Base-by-base conservation (phyloP, 805 yeast genomes). In the Barnettozyma botsteinii region DNA sequence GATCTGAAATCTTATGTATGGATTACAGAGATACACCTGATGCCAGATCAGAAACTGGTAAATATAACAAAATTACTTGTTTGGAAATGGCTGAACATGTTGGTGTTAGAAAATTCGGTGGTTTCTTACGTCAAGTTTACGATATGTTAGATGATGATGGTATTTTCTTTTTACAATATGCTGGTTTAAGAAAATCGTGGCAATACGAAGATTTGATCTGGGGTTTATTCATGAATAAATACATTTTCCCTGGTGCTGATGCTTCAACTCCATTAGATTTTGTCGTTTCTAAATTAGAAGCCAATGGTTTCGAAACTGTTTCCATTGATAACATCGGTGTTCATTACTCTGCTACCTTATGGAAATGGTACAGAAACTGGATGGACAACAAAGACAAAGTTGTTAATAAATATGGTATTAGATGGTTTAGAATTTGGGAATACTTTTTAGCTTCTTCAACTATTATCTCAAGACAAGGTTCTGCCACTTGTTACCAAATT, bases 341-440 rank as follows among this genome's bases (percentile, higher is more conserved):
- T 40, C 89, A 85, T 61, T 87, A 87, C 70, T 85, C 95, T 38
- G 86, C 89, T 32, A 87, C 96, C 42, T 67, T 87, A 57, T 85
- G 89, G 86, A 79, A 81, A 67, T 87, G 96, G 96, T 88, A 88
- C 77, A 70, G 91, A 64, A 87, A 87, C 77, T 87, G 96, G 96
- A 59, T 84, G 57, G 80, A 81, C 45, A 86, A 87, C 77, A 76
- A 75, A 66, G 89, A 85, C 37, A 70, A 76, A 59, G 86, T 77
- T 47, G 69, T 79, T 45, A 73, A 75, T 69, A 85, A 84, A 69
- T 87, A 87, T 57, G 96, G 96, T 55, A 64, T 74, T 52, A 82
- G 81, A 68, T 87, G 96, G 96, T 88, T 70, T 69, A 79, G 93
- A 65, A 86, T 86, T 64, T 87, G 96, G 96, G 94, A 85, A 67